phyloP scores from a whole-genome alignment of 1,284 basidiomycete species.

The Psilocybe mexicana region DNA sequence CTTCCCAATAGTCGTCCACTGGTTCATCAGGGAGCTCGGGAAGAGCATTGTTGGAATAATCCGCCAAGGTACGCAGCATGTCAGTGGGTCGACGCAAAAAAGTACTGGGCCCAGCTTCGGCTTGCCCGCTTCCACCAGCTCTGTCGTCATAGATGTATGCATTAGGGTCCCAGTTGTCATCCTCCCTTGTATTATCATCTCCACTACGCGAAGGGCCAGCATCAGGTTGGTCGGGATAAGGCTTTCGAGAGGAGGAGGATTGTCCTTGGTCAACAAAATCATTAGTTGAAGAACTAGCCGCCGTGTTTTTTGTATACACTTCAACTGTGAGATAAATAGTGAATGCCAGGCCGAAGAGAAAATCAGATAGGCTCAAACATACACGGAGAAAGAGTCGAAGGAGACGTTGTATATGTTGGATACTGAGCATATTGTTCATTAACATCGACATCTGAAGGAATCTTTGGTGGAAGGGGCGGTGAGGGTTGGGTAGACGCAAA shows the following conservation, averaged over 20 bases:
- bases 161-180: constrained; percentile 19
- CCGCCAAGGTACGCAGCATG: constrained; percentile 33
- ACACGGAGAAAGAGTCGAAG: constrained; percentile 15
- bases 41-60: constrained; percentile 31
- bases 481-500: constrained; percentile 12
- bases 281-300: constrained; percentile 13
- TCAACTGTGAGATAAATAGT: constrained; percentile 8
- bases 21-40: constrained; percentile 41
- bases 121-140: background rate
- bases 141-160: constrained; percentile 9
- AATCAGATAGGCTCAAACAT: constrained; percentile 4
- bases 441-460: constrained; percentile 1
- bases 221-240: constrained; percentile 1
- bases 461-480: constrained; percentile 12
- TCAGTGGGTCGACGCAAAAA: constrained; percentile 36
- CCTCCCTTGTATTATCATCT: constrained; percentile 6
- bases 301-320: constrained; percentile 12
- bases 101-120: constrained; percentile 12
- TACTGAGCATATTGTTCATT: constrained; percentile 12
- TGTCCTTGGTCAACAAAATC: constrained; percentile 14
- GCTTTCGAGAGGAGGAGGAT: background rate
- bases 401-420: constrained; percentile 9
- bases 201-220: constrained; percentile 7
- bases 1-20: constrained; percentile 58
- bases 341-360: background rate